phyloP scores from a whole-genome alignment of 176 grass and related monocot genomes.

The Oropetium thomaeum region DNA sequence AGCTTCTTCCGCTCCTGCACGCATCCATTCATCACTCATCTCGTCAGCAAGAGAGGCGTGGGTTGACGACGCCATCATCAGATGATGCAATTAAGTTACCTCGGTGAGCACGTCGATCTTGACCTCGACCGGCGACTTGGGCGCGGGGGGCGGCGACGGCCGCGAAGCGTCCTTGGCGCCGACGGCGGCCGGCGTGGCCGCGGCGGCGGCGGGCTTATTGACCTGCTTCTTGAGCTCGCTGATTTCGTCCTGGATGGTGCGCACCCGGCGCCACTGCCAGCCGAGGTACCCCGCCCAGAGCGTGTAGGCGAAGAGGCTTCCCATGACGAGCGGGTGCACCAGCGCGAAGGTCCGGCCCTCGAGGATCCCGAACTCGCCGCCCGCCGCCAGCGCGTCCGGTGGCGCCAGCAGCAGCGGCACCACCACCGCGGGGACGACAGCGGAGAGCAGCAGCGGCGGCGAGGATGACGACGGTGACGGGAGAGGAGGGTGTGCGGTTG shows the following conservation, averaged over 20 bases:
- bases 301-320: slow-evolving; percentile 78
- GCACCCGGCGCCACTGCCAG: slow-evolving; percentile 94
- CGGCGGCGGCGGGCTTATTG: slow-evolving; percentile 40
- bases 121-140: slow-evolving; percentile 47
- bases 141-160: neutral
- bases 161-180: slow-evolving; percentile 8
- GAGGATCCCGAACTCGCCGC: slow-evolving; percentile 84
- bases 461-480: neutral
- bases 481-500: neutral
- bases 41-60: neutral
- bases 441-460: neutral
- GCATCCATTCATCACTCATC: neutral
- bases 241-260: slow-evolving; percentile 90
- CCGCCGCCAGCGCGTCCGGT: slow-evolving; percentile 41
- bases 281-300: slow-evolving; percentile 92
- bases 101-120: slow-evolving; percentile 82
- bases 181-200: slow-evolving; percentile 41
- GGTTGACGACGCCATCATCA: too few species aligned
- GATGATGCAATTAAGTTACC: too few species aligned
- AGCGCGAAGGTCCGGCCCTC: slow-evolving; percentile 75
- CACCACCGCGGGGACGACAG: neutral
- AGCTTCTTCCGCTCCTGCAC: slow-evolving; percentile 80
- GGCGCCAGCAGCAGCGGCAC: slow-evolving; percentile 18
- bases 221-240: slow-evolving; percentile 86
- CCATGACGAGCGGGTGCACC: slow-evolving; percentile 80